These are phyloP conservation scores for Zizania latifolia DNA, from an alignment of 176 grass and related monocot genomes.

Conservation along the genomic window DNA sequence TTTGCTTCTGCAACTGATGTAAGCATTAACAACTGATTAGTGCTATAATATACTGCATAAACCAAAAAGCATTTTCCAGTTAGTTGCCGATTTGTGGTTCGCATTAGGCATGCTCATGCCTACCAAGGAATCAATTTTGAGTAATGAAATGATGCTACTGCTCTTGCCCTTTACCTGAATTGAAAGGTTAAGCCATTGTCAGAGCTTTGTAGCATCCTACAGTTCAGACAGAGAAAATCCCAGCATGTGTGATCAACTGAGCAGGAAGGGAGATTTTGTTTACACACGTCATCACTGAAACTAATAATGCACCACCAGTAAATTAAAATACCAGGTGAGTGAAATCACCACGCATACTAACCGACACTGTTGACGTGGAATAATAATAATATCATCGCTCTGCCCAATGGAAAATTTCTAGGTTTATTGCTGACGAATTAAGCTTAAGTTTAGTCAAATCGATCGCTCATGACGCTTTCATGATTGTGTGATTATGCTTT, in stretches of 20 bases:
- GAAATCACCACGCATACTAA: background rate
- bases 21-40: constrained; percentile 7
- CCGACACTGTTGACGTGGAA: constrained; percentile 6
- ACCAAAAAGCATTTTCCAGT: background rate
- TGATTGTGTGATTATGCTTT: background rate
- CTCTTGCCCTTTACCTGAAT: constrained; percentile 24
- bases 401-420: background rate
- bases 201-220: background rate
- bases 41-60: background rate
- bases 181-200: constrained; percentile 20
- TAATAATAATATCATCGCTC: background rate
- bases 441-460: constrained; percentile 17
- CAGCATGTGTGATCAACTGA: background rate
- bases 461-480: background rate
- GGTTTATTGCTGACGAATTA: background rate
- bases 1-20: constrained; percentile 23
- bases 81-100: background rate
- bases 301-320: background rate
- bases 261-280: background rate
- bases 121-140: background rate
- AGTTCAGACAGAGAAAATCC: background rate
- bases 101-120: background rate
- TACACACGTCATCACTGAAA: background rate
- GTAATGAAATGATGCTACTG: background rate
- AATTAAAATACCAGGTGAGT: background rate